These are phyloP conservation scores for Cryptococcus sp. DNA, from an alignment of 1,284 basidiomycete genomes.

Conservation along the genomic window DNA sequence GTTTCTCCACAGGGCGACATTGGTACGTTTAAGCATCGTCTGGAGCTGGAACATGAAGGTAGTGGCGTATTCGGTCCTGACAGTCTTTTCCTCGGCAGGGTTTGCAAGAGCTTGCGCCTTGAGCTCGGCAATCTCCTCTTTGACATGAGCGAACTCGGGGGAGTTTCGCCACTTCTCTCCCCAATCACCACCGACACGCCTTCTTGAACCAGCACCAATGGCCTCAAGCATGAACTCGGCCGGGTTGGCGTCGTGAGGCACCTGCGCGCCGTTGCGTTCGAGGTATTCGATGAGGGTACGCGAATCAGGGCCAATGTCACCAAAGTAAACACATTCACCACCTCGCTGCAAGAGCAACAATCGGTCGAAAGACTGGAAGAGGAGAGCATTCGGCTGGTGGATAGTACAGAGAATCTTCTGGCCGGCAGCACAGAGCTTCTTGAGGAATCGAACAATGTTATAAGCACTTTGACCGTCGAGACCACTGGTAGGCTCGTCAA, in stretches of 20 bases:
- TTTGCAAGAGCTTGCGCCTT: conserved; percentile 54
- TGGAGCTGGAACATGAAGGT: conserved; percentile 76
- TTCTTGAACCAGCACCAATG: conserved; percentile 71
- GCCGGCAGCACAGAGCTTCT: conserved; percentile 66
- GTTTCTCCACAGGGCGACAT: conserved; percentile 77
- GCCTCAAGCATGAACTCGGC: conserved; percentile 59
- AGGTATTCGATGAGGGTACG: conserved; percentile 59
- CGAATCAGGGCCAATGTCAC: conserved; percentile 59
- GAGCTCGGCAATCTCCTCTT: conserved; percentile 54
- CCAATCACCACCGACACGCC: conserved; percentile 69
- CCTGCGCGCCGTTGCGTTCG: conserved; percentile 57
- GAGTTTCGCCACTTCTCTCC: conserved; percentile 68
- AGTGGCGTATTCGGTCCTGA: conserved; percentile 58
- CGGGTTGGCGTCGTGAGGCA: conserved; percentile 59
- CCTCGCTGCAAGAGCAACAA: conserved; percentile 56
- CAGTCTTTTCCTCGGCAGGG: conserved; percentile 40
- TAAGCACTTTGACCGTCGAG: conserved; percentile 62
- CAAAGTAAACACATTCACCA: conserved; percentile 55
- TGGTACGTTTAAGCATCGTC: conserved; percentile 72
- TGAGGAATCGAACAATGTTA: conserved; percentile 57
- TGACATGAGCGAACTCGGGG: conserved; percentile 51
- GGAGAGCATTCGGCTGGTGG: conserved; percentile 56
- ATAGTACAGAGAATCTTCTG: conserved; percentile 58
- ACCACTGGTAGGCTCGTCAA: conserved; percentile 61
- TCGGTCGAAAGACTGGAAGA: conserved; percentile 61